Conservation (phyloP, 2,329 filamentous ascomycete species). For the Stenocarpella maydis region DNA sequence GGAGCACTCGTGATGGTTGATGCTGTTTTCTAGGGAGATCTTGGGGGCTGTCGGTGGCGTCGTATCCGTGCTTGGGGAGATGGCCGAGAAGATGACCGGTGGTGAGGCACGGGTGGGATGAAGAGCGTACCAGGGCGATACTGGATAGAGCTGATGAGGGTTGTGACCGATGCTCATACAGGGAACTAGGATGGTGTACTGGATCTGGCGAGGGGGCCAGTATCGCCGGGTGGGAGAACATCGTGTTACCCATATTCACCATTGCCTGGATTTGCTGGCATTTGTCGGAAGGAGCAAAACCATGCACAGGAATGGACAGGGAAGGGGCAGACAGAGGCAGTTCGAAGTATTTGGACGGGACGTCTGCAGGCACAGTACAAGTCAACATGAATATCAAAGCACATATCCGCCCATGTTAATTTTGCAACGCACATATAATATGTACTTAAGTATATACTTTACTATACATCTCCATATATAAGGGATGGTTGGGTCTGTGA, state of each 20-base stretch:
- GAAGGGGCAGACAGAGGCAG: not conserved
- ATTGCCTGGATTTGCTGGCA: not conserved
- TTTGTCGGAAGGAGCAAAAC: not conserved
- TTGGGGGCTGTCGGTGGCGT: not conserved
- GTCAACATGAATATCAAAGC: not conserved
- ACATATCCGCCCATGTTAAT: too few relatives aligned
- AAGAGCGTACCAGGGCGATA: conserved; percentile 5
- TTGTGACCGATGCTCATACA: not conserved
- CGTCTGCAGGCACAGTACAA: too few relatives aligned
- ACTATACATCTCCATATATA: too few relatives aligned
- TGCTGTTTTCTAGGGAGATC: not conserved
- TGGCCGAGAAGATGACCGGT: conserved; percentile 4
- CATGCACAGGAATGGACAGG: too few relatives aligned
- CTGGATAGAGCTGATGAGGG: conserved; percentile 1
- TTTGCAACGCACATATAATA: too few relatives aligned
- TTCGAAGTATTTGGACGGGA: too few relatives aligned
- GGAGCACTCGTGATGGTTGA: not conserved
- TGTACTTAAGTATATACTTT: too few relatives aligned
- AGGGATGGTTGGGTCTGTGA: not conserved
- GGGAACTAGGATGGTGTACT: not conserved
- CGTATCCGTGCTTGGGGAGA: conserved; percentile 5
- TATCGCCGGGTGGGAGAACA: not conserved
- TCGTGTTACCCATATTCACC: not conserved
- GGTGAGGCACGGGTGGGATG: not conserved
- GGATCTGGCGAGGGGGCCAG: not conserved